Evolutionary conservation across 306 rosid genomes (phyloP), one percentile per base, ranked within the genome.

Genomic region (Vigna mungo): DNA sequence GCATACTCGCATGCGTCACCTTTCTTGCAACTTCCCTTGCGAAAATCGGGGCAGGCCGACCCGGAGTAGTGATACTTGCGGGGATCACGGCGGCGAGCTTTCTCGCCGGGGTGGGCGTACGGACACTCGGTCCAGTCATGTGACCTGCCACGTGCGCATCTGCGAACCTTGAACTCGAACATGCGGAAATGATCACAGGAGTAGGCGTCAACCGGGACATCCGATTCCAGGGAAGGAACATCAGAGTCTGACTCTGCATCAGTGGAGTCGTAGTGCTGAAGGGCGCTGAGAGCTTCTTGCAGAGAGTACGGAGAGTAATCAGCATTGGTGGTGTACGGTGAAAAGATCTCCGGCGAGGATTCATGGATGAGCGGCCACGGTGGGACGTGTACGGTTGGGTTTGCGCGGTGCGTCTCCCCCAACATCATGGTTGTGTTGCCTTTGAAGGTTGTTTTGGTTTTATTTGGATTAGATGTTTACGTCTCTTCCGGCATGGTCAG

Each of bases 91-190:
- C 98, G 90, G 63, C 97, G 93, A 32, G 98, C 98, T 81, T 95
- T 95, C 84, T 95, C 98, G 5, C 98, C 98, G 1, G 97, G 97
- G 44, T 95, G 98, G 4, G 97, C 93, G 63, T 86, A 95, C 0
- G 98, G 98, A 18, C 98, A 95, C 88, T 95, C 97, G 0, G 98
- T 95, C 98, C 98, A 95, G 89, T 95, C 98, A 64, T 95, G 98
- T 0, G 98, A 95, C 78, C 97, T 77, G 0, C 96, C 98, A 36
- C 97, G 89, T 1, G 96, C 93, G 73, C 98, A 95, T 59, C 87
- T 77, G 51, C 96, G 41, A 1, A 95, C 86, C 85, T 95, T 95
- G 83, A 95, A 95, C 93, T 95, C 98, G 64, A 87, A 95, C 87
- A 95, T 95, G 27, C 98, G 82, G 76, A 95, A 95, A 17, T 92